These are phyloP conservation scores for Mucor plumbeus DNA, from an alignment of 371 early-diverging fungal species.

Conservation along the genomic window DNA sequence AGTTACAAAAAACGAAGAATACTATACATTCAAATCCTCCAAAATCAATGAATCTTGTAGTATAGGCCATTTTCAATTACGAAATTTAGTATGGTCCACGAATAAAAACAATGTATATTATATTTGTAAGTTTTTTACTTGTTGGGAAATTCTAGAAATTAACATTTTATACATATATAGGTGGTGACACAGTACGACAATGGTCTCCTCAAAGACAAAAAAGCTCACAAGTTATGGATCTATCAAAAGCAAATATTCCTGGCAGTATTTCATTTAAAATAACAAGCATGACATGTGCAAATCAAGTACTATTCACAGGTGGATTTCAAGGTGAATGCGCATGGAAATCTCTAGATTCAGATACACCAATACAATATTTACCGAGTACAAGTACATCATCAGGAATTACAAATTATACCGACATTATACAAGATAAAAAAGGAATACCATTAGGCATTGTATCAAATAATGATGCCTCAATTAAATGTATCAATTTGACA, in stretches of 20 bases:
- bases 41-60: slow-evolving; percentile 44
- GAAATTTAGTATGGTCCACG: slow-evolving; percentile 77
- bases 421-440: slow-evolving; percentile 45
- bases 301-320: slow-evolving; percentile 46
- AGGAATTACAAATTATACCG: slow-evolving; percentile 73
- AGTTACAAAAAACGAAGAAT: slow-evolving; percentile 33
- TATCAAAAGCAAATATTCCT: slow-evolving; percentile 40
- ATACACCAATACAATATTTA: not conserved
- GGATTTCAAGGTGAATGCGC: slow-evolving; percentile 45
- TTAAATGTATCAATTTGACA: slow-evolving; percentile 61
- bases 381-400: not conserved
- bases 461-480: slow-evolving; percentile 67
- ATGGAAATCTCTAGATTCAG: not conserved
- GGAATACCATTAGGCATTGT: slow-evolving; percentile 37
- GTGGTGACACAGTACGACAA: slow-evolving; percentile 55
- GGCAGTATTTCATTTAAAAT: slow-evolving; percentile 48
- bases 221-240: slow-evolving; percentile 54
- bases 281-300: slow-evolving; percentile 71
- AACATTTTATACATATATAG: slow-evolving; percentile 32
- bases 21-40: slow-evolving; percentile 47
- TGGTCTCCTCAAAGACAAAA: slow-evolving; percentile 70
- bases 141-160: not conserved
- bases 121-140: slow-evolving; percentile 46
- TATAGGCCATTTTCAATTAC: slow-evolving; percentile 75
- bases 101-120: slow-evolving; percentile 76